Evolutionary conservation across 2,329 filamentous ascomycete species (phyloP).

Genomic region (Stemphylium beticola): DNA sequence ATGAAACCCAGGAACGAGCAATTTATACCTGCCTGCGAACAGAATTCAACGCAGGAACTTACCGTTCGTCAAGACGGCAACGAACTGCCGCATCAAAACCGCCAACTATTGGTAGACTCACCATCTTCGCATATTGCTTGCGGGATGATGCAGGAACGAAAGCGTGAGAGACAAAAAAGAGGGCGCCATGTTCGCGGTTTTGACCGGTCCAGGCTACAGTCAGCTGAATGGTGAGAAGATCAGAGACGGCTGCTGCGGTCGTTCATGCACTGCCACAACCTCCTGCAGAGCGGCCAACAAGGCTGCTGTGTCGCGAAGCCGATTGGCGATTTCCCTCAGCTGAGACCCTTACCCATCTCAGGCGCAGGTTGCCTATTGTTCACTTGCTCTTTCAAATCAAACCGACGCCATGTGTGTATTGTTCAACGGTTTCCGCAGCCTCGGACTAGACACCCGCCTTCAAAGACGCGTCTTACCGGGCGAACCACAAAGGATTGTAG

Average conservation of each 20-base stretch:
- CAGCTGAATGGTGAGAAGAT: slow-evolving; percentile 2
- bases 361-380: slow-evolving; percentile 2
- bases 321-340: slow-evolving; percentile 7
- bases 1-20: too few species aligned
- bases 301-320: slow-evolving; percentile 11
- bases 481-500: not conserved
- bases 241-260: slow-evolving; percentile 10
- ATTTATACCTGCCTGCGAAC: too few species aligned
- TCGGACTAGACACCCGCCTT: not conserved
- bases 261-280: slow-evolving; percentile 20
- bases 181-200: slow-evolving; percentile 19
- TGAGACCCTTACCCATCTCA: slow-evolving; percentile 1
- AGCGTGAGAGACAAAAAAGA: slow-evolving; percentile 21
- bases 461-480: not conserved
- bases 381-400: not conserved
- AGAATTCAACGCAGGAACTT: too few species aligned
- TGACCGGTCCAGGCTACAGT: slow-evolving; percentile 31
- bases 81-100: not conserved
- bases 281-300: slow-evolving; percentile 12
- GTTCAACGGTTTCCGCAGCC: not conserved
- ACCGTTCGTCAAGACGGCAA: not conserved
- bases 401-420: not conserved
- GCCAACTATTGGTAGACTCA: slow-evolving; percentile 10
- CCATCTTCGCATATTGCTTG: slow-evolving; percentile 23
- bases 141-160: slow-evolving; percentile 14